Evolutionary conservation across 768 basidiomycete genomes (phyloP).

Genomic region (Porphyrellus cyaneotinctus): DNA sequence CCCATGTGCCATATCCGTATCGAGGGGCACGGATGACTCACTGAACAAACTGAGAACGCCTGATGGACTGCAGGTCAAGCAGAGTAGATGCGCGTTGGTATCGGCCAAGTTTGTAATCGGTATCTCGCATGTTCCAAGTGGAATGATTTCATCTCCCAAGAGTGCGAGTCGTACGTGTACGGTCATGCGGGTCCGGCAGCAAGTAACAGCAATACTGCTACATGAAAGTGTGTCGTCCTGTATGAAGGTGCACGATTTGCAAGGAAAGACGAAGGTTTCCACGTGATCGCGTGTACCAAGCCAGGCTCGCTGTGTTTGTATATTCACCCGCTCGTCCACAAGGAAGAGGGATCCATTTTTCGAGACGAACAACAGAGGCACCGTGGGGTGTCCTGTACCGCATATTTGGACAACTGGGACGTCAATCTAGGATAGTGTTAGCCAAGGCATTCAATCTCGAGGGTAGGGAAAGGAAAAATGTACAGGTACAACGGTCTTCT

Average conservation of each 20-base stretch:
- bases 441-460: conserved; percentile 5
- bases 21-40: conserved; percentile 25
- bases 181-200: conserved; percentile 15
- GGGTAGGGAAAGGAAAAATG: conserved; percentile 25
- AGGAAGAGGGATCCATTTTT: conserved; percentile 33
- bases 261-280: conserved; percentile 31
- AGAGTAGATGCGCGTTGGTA: background rate
- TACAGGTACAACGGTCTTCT: conserved; percentile 45
- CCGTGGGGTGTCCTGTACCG: conserved; percentile 26
- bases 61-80: conserved; percentile 36
- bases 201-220: conserved; percentile 17
- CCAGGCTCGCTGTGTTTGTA: conserved; percentile 25
- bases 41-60: conserved; percentile 51
- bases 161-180: conserved; percentile 23
- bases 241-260: conserved; percentile 27
- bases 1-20: background rate
- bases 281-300: conserved; percentile 26
- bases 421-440: conserved; percentile 37
- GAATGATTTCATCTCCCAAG: conserved; percentile 18
- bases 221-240: conserved; percentile 10
- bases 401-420: conserved; percentile 39
- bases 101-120: conserved; percentile 9
- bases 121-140: conserved; percentile 20
- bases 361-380: conserved; percentile 33
- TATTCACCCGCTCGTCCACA: conserved; percentile 25